phyloP scores from a whole-genome alignment of 805 yeast species.

The Lipomyces yamanashiensis region DNA sequence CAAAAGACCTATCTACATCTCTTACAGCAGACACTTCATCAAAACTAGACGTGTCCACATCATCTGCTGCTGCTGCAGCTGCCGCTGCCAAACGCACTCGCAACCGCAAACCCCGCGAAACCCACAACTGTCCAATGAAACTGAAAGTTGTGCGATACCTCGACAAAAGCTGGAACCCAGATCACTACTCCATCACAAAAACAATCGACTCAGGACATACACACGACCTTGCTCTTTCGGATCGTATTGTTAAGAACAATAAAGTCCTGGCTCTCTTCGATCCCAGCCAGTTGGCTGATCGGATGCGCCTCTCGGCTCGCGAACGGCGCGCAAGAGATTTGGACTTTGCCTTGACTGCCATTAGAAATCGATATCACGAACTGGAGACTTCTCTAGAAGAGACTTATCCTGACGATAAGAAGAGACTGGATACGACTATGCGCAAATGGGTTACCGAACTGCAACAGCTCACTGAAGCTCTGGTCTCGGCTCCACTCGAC shows the following conservation, averaged over 20 bases:
- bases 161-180: constrained; percentile 24
- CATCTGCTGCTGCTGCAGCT: not conserved
- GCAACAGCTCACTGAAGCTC: constrained; percentile 5
- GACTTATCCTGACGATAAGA: constrained; percentile 17
- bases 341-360: constrained; percentile 11
- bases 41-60: not conserved
- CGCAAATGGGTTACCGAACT: constrained; percentile 26
- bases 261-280: constrained; percentile 19
- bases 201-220: constrained; percentile 22
- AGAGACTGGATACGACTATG: constrained; percentile 24
- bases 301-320: constrained; percentile 19
- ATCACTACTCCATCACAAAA: constrained; percentile 18
- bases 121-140: constrained; percentile 23
- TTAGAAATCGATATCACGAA: constrained; percentile 14
- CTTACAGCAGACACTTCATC: not conserved
- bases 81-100: constrained; percentile 18
- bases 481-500: constrained; percentile 15
- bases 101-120: constrained; percentile 26
- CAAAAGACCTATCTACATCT: not conserved
- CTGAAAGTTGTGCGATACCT: constrained; percentile 23
- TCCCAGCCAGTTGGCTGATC: constrained; percentile 21
- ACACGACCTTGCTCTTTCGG: constrained; percentile 27
- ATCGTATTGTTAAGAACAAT: constrained; percentile 26
- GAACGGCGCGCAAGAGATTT: constrained; percentile 24
- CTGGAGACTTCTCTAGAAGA: constrained; percentile 12